phyloP scores from a whole-genome alignment of 345 rosid species.

The Lumnitzera littorea region DNA sequence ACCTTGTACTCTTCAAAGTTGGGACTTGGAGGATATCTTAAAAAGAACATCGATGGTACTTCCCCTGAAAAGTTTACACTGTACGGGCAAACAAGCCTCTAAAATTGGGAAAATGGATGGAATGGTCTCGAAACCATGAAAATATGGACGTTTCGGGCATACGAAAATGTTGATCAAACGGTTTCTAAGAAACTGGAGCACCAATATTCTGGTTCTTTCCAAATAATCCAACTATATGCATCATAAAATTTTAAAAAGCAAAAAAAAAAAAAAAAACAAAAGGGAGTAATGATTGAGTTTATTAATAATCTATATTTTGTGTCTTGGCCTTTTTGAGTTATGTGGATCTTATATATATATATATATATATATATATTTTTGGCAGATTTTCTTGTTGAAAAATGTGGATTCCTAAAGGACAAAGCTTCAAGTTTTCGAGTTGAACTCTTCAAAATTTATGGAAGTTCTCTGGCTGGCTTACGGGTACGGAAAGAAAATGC shows the following conservation, averaged over 20 bases:
- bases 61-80: no score
- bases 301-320: no score
- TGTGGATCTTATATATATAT: neutral
- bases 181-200: no score
- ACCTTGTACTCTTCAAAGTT: constrained; percentile 68
- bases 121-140: no score
- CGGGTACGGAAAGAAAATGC: constrained; percentile 36
- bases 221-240: no score
- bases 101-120: no score
- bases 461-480: constrained; percentile 92
- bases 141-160: no score
- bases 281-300: neutral
- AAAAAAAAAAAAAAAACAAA: neutral
- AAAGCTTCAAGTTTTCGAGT: constrained; percentile 61
- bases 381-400: constrained; percentile 67
- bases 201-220: no score
- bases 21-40: constrained; percentile 65
- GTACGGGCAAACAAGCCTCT: neutral
- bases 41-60: constrained; percentile 74
- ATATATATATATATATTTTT: neutral
- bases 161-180: no score
- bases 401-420: constrained; percentile 48
- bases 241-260: no score
- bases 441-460: constrained; percentile 77
- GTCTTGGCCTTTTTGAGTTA: no score